phyloP scores from a whole-genome alignment of 768 basidiomycete genomes.

The Sutorius australiensis region DNA sequence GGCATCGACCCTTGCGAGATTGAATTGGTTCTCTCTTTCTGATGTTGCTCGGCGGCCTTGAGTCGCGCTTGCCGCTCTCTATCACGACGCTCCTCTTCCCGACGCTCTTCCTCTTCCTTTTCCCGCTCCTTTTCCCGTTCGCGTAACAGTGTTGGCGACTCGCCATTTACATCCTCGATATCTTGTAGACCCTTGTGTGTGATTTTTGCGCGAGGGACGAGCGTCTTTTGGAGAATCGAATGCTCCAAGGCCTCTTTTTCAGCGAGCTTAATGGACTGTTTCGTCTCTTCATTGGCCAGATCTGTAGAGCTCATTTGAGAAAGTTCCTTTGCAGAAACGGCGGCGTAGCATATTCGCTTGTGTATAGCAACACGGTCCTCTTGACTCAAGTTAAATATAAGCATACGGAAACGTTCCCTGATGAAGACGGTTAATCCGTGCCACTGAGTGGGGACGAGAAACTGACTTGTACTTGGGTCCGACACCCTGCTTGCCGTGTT shows the following conservation, averaged over 20 bases:
- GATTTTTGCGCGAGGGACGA: conserved; percentile 70
- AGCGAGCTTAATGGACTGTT: conserved; percentile 76
- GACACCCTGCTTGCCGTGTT: conserved; percentile 56
- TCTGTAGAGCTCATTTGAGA: conserved; percentile 86
- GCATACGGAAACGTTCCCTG: conserved; percentile 88
- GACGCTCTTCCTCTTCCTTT: conserved; percentile 63
- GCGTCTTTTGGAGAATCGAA: conserved; percentile 73
- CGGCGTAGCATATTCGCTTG: conserved; percentile 65
- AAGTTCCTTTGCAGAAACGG: conserved; percentile 67
- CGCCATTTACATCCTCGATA: conserved; percentile 75
- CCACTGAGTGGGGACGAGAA: conserved; percentile 6
- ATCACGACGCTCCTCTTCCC: conserved; percentile 56
- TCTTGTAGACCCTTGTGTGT: conserved; percentile 93
- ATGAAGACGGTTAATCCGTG: conserved; percentile 8
- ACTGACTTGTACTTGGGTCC: conserved; percentile 79
- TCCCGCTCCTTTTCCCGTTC: conserved; percentile 56
- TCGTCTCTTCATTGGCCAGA: conserved; percentile 81
- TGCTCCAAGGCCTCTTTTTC: conserved; percentile 81
- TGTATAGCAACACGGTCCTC: conserved; percentile 76
- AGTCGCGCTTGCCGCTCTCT: conserved; percentile 64
- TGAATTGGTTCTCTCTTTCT: conserved; percentile 49
- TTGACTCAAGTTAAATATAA: conserved; percentile 85
- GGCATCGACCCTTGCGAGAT: conserved; percentile 51
- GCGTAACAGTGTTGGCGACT: conserved; percentile 34
- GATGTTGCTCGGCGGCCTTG: conserved; percentile 42